Evolutionary conservation across 345 rosid genomes (phyloP).

Genomic region (Eucalyptus coolabah): DNA sequence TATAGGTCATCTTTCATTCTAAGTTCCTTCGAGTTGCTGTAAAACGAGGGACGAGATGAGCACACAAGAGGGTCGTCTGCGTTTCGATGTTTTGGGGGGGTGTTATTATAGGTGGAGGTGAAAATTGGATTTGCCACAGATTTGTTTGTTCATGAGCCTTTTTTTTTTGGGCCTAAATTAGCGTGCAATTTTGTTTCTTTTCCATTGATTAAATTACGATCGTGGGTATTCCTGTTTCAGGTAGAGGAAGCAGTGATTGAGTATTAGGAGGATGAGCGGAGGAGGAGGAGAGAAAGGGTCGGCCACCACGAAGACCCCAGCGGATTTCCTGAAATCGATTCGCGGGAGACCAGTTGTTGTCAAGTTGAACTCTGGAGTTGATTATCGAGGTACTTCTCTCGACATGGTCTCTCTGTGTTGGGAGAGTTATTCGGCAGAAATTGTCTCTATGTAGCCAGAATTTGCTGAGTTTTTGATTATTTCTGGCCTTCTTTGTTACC

Average conservation of each 20-base stretch:
- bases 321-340: constrained; percentile 89
- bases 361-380: constrained; percentile 87
- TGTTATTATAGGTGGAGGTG: neutral
- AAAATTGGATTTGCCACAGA: neutral
- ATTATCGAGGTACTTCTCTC: constrained; percentile 54
- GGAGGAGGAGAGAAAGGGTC: constrained; percentile 33
- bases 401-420: neutral
- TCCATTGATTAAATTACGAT: neutral
- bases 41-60: neutral
- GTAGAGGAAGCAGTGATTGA: neutral
- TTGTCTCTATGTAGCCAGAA: neutral
- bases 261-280: constrained; percentile 37
- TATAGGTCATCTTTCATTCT: neutral
- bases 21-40: neutral
- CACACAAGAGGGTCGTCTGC: neutral
- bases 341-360: constrained; percentile 94
- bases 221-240: neutral
- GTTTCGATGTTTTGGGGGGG: neutral
- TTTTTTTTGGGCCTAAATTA: neutral
- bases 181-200: neutral
- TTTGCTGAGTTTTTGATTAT: neutral
- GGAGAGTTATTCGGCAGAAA: neutral
- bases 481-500: neutral
- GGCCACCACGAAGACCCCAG: constrained; percentile 36
- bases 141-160: neutral